Percentiles rank a stretch among this genome's conserved stretches.
These are phyloP conservation scores for Ilyonectria sp. DNA, from an alignment of 2,329 filamentous ascomycete species.

Conservation along the genomic window DNA sequence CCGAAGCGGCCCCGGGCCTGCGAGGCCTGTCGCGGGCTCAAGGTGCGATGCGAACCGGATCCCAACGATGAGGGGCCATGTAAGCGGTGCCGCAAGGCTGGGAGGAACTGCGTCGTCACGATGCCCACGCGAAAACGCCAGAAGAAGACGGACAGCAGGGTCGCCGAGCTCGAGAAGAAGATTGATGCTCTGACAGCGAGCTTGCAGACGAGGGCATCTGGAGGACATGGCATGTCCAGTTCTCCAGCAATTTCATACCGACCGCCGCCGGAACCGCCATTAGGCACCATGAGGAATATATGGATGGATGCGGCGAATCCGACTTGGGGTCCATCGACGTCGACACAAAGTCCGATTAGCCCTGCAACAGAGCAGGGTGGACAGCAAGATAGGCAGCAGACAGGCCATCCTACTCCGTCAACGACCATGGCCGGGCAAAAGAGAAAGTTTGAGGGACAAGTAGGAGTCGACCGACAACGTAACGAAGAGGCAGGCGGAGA, in stretches of 20 bases:
- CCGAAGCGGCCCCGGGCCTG: constrained; percentile 80
- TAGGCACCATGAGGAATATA: constrained; percentile 22
- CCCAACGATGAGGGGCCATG: constrained; percentile 76
- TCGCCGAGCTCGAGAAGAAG: constrained; percentile 93
- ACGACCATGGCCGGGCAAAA: constrained; percentile 46
- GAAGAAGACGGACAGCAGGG: constrained; percentile 92
- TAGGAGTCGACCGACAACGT: constrained; percentile 34
- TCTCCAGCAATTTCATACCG: constrained; percentile 32
- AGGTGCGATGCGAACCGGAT: constrained; percentile 89
- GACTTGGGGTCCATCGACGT: constrained; percentile 37
- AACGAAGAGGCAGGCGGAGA: constrained; percentile 36
- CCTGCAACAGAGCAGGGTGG: constrained; percentile 33
- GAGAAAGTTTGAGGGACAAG: constrained; percentile 50
- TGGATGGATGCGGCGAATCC: constrained; percentile 32
- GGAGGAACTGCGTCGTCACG: constrained; percentile 83
- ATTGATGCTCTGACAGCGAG: constrained; percentile 90
- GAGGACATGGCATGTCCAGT: constrained; percentile 30
- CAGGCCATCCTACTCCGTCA: constrained; percentile 25
- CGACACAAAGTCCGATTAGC: constrained; percentile 32
- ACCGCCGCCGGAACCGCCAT: constrained; percentile 13
- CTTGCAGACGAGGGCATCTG: constrained; percentile 70
- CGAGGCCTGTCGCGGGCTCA: constrained; percentile 82
- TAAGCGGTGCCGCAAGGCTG: constrained; percentile 84
- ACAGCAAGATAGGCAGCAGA: constrained; percentile 30
- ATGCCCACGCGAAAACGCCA: constrained; percentile 83